Conservation (phyloP, 495 filamentous ascomycete species). For the Bacidia rubella region DNA sequence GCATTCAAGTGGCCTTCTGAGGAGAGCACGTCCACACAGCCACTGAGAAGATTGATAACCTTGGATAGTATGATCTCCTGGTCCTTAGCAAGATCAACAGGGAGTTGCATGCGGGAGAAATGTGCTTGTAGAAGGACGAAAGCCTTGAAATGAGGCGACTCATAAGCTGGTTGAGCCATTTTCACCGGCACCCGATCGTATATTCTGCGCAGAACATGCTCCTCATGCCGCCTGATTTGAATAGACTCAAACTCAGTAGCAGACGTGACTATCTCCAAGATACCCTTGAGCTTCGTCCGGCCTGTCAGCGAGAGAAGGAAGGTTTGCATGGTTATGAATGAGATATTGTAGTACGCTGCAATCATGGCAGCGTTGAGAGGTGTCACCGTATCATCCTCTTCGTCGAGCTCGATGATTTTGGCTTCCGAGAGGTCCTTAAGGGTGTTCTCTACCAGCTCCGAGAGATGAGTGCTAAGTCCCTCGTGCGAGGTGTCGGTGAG, state of each 20-base stretch:
- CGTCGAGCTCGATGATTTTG: constrained; percentile 92
- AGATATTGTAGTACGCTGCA: constrained; percentile 97
- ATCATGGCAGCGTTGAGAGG: constrained; percentile 96
- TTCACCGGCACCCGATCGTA: constrained; percentile 94
- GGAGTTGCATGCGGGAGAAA: constrained; percentile 92
- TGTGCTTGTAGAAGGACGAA: constrained; percentile 94
- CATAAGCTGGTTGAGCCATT: constrained; percentile 70
- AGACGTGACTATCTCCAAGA: constrained; percentile 92
- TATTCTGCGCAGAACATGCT: constrained; percentile 73
- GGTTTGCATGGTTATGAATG: constrained; percentile 98
- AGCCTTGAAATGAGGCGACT: constrained; percentile 95
- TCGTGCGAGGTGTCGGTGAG: constrained; percentile 82
- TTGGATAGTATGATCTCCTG: constrained; percentile 81
- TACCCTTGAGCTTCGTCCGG: constrained; percentile 86
- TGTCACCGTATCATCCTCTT: constrained; percentile 83
- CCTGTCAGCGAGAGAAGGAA: constrained; percentile 88
- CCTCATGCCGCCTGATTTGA: constrained; percentile 89
- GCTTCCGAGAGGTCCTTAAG: constrained; percentile 83
- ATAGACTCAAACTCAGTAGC: constrained; percentile 93
- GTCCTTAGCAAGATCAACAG: constrained; percentile 93
- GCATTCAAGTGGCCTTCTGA: constrained; percentile 94
- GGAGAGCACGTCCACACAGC: constrained; percentile 86
- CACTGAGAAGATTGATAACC: constrained; percentile 76
- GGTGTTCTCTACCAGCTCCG: constrained; percentile 87
- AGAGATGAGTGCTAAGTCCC: constrained; percentile 84